Base-by-base conservation (phyloP, 2,329 filamentous ascomycete genomes). In the Cladophialophora bantiana region DNA sequence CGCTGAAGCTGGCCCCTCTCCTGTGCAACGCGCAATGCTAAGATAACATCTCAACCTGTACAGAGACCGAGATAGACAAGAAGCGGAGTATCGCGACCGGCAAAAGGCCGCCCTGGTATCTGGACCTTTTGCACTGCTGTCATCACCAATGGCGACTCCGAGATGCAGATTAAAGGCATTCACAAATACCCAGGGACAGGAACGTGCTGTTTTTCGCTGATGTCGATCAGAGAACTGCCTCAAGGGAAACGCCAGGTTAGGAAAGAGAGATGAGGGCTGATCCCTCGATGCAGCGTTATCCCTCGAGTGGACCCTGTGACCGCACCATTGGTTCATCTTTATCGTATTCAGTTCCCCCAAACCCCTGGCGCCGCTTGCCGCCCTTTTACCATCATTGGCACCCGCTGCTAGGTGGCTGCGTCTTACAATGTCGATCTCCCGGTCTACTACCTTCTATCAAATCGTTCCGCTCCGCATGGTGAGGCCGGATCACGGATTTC, bases 221-320 rank as follows among this genome's bases (percentile, higher is more conserved):
- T 50, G 64, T 66, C 59, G 59, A 66, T 63, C 64, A 26, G 18
- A 31, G 10, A 18, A 7, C 48, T 34, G 34, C 42, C 48, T 20
- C 32, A 48, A 6, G 35, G 20, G 48, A n/a, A 45, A 15, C 6
- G 59, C 59, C 59, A 34, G 18, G 35, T 59, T 66, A 66, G 64
- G 64, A 53, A 66, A 66, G 64, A 66, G 64, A 66, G 64, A 58
- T 66, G 13, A 35, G 32, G 9, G 45, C 10, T 50, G 45, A 50
- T 50, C 45, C 45, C 20, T 31, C 45, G 26, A 50, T n/a, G 13
- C 32, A n/a, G 10, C 18, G 40, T 55, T 53, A 34, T 48, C 54
- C 50, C 18, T 26, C 15, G 31, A 52, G 35, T 45, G 40, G 40
- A 31, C 18, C 57, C 26, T 9, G 32, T 26, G 4, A 13, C 7